Conservation (phyloP, 768 basidiomycete genomes). For the Sutorius australiensis region DNA sequence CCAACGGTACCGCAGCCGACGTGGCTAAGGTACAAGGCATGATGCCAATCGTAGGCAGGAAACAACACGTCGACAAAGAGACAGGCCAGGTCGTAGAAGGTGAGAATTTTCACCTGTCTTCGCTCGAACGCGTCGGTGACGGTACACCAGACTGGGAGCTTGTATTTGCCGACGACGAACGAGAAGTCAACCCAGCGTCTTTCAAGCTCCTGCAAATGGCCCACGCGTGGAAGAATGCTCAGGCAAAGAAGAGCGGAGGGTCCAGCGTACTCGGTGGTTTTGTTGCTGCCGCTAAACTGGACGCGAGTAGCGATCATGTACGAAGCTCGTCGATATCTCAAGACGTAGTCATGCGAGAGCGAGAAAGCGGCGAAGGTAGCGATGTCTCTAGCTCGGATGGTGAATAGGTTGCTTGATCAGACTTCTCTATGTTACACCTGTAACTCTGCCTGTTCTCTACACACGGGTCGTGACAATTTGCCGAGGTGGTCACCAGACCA, state of each 20-base stretch:
- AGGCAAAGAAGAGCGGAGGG: conserved; percentile 39
- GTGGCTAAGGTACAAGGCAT: conserved; percentile 81
- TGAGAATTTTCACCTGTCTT: conserved; percentile 30
- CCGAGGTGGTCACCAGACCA: not conserved
- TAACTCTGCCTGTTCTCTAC: not conserved
- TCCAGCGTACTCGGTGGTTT: conserved; percentile 45
- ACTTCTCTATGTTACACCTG: not conserved
- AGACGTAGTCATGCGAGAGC: conserved; percentile 25
- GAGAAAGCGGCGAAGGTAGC: conserved; percentile 35
- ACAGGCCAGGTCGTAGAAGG: conserved; percentile 87
- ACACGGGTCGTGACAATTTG: not conserved
- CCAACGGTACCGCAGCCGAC: conserved; percentile 68
- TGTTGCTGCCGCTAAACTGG: conserved; percentile 35
- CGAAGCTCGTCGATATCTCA: conserved; percentile 11
- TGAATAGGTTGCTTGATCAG: conserved; percentile 20
- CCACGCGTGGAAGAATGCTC: conserved; percentile 77
- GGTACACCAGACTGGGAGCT: conserved; percentile 80
- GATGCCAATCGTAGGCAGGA: conserved; percentile 90
- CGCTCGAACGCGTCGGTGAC: not conserved
- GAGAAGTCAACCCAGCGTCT: conserved; percentile 85
- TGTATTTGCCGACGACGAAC: conserved; percentile 94
- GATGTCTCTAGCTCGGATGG: conserved; percentile 57
- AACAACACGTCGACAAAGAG: conserved; percentile 77
- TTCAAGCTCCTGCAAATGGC: conserved; percentile 98
- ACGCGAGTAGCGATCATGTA: conserved; percentile 4